These are phyloP conservation scores for Pseudonitzschia delicatissima DNA, from an alignment of 108 stramenopile genomes.

Conservation along the genomic window DNA sequence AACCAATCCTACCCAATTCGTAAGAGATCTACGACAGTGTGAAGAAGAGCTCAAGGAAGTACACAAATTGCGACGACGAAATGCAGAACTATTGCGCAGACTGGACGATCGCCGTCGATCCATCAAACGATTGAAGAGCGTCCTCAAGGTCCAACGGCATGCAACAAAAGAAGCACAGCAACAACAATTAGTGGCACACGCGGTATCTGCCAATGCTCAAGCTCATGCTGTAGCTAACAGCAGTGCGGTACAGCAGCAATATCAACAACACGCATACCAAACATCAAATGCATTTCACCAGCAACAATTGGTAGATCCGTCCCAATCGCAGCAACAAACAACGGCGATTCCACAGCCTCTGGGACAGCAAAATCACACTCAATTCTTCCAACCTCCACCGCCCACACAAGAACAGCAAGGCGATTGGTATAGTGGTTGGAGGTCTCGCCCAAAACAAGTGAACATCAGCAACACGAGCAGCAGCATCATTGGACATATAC, in stretches of 20 bases:
- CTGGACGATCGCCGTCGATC: neutral
- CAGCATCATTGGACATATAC: neutral
- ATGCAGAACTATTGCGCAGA: neutral
- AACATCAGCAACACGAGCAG: neutral
- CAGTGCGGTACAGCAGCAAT: constrained; percentile 7
- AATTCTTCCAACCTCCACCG: neutral
- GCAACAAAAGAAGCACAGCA: neutral
- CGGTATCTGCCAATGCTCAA: neutral
- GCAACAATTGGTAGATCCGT: neutral
- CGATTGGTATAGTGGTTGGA: neutral
- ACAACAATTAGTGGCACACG: neutral
- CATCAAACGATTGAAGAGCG: neutral
- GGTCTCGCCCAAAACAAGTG: neutral
- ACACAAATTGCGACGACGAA: neutral
- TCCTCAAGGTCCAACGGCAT: neutral
- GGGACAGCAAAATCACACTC: neutral
- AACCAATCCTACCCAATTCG: constrained; percentile 1
- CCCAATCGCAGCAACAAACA: constrained; percentile 1
- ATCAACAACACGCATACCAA: neutral
- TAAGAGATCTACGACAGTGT: neutral
- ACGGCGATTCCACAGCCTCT: neutral
- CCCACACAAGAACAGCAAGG: neutral
- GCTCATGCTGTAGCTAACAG: neutral
- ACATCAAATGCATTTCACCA: neutral
- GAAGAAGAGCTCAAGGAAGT: neutral